Conservation (phyloP, 345 rosid species). For the Sonneratia alba region DNA sequence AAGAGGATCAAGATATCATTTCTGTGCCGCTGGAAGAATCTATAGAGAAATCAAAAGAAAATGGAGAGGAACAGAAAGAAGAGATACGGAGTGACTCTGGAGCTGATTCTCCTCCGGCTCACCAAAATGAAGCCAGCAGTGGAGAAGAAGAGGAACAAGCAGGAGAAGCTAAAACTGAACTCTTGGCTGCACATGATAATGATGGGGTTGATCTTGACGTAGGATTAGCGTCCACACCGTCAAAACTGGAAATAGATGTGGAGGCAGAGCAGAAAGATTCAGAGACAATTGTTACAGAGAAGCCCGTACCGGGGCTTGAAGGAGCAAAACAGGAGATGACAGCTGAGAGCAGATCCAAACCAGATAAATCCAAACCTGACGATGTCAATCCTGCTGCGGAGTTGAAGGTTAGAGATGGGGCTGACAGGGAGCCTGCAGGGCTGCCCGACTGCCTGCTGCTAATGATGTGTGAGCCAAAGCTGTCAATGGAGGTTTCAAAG, state of each 20-base stretch:
- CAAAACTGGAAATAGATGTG: neutral
- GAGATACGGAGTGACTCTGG: neutral
- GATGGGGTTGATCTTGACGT: neutral
- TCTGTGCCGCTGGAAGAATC: neutral
- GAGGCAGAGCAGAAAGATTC: constrained; percentile 6
- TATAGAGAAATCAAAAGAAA: constrained; percentile 8
- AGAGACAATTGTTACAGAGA: neutral
- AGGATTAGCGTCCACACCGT: neutral
- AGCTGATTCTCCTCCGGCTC: neutral
- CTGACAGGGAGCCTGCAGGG: constrained; percentile 14
- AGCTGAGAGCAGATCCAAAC: neutral
- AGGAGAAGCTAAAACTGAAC: neutral
- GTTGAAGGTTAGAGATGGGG: constrained; percentile 21
- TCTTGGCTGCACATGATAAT: neutral
- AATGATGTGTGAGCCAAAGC: constrained; percentile 98
- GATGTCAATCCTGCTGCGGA: constrained; percentile 12
- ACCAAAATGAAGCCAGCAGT: neutral
- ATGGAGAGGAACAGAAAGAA: constrained; percentile 6
- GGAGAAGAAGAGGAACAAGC: constrained; percentile 2
- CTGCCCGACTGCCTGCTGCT: constrained; percentile 77
- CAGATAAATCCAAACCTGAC: neutral
- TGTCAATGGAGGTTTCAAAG: constrained; percentile 92
- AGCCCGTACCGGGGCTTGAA: neutral
- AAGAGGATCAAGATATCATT: neutral
- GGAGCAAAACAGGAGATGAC: constrained; percentile 3